These are phyloP conservation scores for Carex cristatella DNA, from an alignment of 176 grass and related monocot genomes.

Conservation along the genomic window DNA sequence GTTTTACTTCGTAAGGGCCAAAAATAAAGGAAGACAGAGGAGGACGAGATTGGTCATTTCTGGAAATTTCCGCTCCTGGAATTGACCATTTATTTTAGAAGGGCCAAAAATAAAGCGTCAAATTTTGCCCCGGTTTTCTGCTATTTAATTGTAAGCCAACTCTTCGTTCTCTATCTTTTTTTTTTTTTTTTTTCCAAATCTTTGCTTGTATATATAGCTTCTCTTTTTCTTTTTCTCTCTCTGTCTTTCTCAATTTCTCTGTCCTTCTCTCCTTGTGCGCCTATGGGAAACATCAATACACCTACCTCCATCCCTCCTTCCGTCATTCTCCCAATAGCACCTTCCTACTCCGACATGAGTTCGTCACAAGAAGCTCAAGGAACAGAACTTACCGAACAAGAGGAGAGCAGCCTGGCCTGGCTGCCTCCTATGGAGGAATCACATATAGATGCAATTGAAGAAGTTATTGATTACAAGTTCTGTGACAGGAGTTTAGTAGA, in stretches of 20 bases:
- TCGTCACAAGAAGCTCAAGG: background rate
- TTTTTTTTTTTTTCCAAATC: background rate
- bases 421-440: constrained; percentile 5
- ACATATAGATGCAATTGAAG: constrained; percentile 42
- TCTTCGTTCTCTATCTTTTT: background rate
- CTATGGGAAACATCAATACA: background rate
- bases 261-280: background rate
- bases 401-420: background rate
- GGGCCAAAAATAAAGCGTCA: no score
- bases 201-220: background rate
- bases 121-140: background rate
- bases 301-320: background rate
- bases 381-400: background rate
- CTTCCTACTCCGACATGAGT: background rate
- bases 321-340: background rate
- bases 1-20: no score
- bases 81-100: no score
- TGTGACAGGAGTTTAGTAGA: constrained; percentile 34
- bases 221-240: background rate
- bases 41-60: no score
- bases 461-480: constrained; percentile 48
- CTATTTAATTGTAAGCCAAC: background rate
- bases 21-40: no score
- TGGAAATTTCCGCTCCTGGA: no score
- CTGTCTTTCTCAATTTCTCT: background rate